phyloP scores from a whole-genome alignment of 108 stramenopile species.

The Nannochloropsis oceanica region DNA sequence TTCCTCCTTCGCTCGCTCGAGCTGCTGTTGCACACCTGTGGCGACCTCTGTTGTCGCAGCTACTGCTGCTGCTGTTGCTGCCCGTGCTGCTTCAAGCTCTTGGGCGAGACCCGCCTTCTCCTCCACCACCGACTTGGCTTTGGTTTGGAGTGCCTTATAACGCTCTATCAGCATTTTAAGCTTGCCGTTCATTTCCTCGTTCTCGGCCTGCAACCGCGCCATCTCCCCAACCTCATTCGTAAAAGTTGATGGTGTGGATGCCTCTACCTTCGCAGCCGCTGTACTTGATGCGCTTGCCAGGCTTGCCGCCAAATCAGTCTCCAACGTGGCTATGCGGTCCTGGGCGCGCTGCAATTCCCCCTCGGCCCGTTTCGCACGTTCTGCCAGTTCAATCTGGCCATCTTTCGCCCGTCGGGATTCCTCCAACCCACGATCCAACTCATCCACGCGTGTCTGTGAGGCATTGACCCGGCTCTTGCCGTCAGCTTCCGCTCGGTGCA shows the following conservation, averaged over 20 bases:
- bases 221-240: neutral
- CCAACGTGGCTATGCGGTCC: neutral
- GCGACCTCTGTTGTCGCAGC: too few species aligned
- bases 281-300: neutral
- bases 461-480: neutral
- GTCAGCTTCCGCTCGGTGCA: neutral
- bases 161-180: neutral
- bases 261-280: neutral
- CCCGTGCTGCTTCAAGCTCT: neutral
- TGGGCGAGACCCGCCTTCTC: neutral
- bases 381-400: neutral
- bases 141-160: neutral
- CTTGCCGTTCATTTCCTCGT: neutral
- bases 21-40: neutral
- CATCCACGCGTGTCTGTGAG: neutral
- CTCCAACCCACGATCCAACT: neutral
- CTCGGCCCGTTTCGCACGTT: neutral
- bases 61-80: neutral
- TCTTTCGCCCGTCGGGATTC: neutral
- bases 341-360: neutral
- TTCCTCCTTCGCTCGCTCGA: neutral
- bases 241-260: neutral
- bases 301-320: neutral
- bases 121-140: neutral
- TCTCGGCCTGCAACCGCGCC: neutral